Evolutionary conservation across 108 stramenopile species (phyloP), one percentile per base, ranked within the genome.

Genomic region (Thalassiosira profunda): DNA sequence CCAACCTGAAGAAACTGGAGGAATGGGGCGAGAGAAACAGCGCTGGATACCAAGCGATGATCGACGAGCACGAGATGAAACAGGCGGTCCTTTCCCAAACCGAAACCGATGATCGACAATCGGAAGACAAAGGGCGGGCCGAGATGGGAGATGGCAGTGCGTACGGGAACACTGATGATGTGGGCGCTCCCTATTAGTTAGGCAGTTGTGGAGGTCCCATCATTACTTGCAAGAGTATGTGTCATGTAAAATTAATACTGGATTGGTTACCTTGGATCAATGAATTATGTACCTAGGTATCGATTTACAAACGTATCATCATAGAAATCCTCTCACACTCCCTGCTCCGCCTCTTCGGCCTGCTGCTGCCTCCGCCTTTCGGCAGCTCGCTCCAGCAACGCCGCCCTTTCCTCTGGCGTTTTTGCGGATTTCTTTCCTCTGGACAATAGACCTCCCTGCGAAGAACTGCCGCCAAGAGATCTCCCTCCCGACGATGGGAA

Each of bases 321-420:
- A n/a, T n/a, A n/a, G n/a, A n/a, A n/a, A n/a, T n/a, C n/a, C 28
- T 59, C n/a, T 74, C 58, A 79, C 20, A 79, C 78, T 25, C 29
- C 67, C 44, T 46, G 29, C 11, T 70, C 79, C 35, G 17, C 58
- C 20, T 70, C 70, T 38, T 70, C 73, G 0, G 43, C 46, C 56
- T 68, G 70, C 28, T 70, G 71, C 52, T 80, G 79, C 29, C 75
- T 71, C 60, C 72, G 75, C 57, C 72, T 68, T 31, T 81, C 80
- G 5, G 72, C 72, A 10, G 74, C 72, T 48, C 72, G 61, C 56
- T 74, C 67, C 23, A 81, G 42, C 31, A 81, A 41, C 12, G 80
- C 80, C 36, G 80, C 80, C 45, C 79, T 51, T 63, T 80, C 79
- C 51, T 80, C 79, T n/a, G 67, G 46, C 38, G 79, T 75, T 54